Base-by-base conservation (phyloP, 2,329 filamentous ascomycete genomes). In the Talaromyces islandicus region DNA sequence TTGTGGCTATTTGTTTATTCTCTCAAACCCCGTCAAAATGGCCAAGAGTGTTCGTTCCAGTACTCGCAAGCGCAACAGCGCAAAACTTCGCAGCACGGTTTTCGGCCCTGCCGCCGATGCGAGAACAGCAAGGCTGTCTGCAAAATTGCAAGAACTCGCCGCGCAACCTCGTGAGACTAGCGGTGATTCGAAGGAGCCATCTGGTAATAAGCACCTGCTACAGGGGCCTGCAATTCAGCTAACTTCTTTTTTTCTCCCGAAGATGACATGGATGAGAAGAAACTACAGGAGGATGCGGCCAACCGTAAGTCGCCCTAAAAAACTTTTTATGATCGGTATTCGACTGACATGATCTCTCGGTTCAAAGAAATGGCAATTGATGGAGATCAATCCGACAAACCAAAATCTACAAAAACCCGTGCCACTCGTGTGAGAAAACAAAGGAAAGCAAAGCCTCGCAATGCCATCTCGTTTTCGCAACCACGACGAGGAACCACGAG, bases 41-140 rank as follows among this genome's bases (percentile, higher is more conserved):
- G 93, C 92, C 25, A 97, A 96, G 75, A 89, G 90, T 72, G 81
- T 89, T 63, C 84, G 93, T 73, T 85, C 92, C 65, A 95, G 88
- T 73, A 81, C 84, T 66, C 86, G 82, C 69, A 97, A 97, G 80
- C 82, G 83, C 70, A 97, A 97, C 80, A 91, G 92, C 78, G 83
- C 85, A 67, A 88, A 85, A 68, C 83, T 96, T 65, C 92, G 92
- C 75, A 81, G 85, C 65, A 86, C 85, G 65, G 88, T 97, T 65
- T 97, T 96, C 76, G 90, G 88, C 1, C 93, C 93, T 17, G 86
- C 87, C 59, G 91, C 93, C 74, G 80, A 83, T 68, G 92, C 89
- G 52, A 85, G 93, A 67, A 88, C 87, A 57, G 88, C 92, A 75
- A 88, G 93, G 66, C 85, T 97, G 38, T 91, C 91, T 43, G 89